Evolutionary conservation across 2,329 filamentous ascomycete species (phyloP).

Genomic region (Ploettnerulaceae sp.): DNA sequence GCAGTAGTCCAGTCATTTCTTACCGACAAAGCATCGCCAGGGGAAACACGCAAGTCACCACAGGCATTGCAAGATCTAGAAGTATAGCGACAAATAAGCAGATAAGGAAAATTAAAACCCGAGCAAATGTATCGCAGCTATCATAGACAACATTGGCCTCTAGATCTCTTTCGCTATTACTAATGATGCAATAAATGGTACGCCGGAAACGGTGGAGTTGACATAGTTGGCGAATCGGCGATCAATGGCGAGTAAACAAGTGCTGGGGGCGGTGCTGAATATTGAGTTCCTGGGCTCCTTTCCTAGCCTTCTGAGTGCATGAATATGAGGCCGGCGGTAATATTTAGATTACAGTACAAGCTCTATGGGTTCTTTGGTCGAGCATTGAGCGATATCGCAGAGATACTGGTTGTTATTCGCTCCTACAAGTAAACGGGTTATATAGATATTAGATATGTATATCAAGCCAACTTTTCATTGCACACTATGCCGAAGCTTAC

Average conservation of each 20-base stretch:
- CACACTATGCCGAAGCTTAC: neutral
- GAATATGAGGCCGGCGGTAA: too few relatives aligned
- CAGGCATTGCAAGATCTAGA: neutral
- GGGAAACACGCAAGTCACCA: neutral
- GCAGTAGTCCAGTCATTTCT: neutral
- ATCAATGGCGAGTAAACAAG: too few relatives aligned
- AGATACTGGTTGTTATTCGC: conserved; percentile 2
- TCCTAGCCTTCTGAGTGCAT: too few relatives aligned
- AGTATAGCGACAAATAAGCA: neutral
- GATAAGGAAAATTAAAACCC: neutral
- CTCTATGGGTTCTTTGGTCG: conserved; percentile 4
- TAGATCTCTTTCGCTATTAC: neutral
- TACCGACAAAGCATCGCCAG: neutral
- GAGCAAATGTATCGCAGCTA: neutral
- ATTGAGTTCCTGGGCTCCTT: too few relatives aligned
- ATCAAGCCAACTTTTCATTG: too few relatives aligned
- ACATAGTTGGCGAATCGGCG: neutral
- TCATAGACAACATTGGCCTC: conserved; percentile 2
- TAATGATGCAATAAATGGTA: conserved; percentile 3
- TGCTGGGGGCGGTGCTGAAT: neutral
- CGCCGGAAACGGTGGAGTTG: neutral
- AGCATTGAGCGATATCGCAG: neutral
- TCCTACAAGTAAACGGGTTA: neutral
- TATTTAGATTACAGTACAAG: too few relatives aligned
- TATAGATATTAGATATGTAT: too few relatives aligned